Base-by-base conservation (phyloP, 2,329 filamentous ascomycete genomes). In the Fusarium foetens region DNA sequence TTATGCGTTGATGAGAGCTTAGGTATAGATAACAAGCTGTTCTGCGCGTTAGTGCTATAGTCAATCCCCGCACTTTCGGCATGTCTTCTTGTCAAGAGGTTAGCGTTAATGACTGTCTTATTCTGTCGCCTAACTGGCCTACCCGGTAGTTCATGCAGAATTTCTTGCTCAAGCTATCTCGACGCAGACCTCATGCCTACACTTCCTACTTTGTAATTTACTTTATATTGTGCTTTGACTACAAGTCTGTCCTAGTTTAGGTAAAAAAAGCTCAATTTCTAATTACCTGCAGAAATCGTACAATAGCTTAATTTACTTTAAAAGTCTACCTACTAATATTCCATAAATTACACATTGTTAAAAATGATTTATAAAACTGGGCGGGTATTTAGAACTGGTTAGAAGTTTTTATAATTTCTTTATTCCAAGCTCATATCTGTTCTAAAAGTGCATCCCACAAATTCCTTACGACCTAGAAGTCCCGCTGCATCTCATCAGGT, bases 41-140 rank as follows among this genome's bases (percentile, higher is more conserved):
- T 1, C 5, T 4, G 0, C 7, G 3, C 11, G 48, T 36, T 52
- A 25, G 31, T 16, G 17, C 13, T 2, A 1, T 11, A 25, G 0
- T 6, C 3, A 4, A 3, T 4, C 0, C 0, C 0, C 4, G 17
- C 48, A 2, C 0, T 35, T 7, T 19, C 2, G 0, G 2, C 8
- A 4, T 3, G 8, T 5, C 0, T 17, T 12, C 0, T 3, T 8
- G 31, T 36, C 17, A 52, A 14, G 6, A 1, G 0, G 0, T 5
- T 5, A 25, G n/a, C 3, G 6, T 6, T 1, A 5, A 1, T 19
- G 4, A 35, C 16, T 13, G 8, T 8, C 17, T 52, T 27, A 21
- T 27, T 52, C 12, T 36, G 3, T 36, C 48, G 0, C 0, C 3
- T 3, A 0, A 0, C 0, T 10, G 8, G 2, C 5, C 29, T 51